Evolutionary conservation across 345 rosid genomes (phyloP), one percentile per base, ranked within the genome.

Genomic region (Geranium rotundifolium): DNA sequence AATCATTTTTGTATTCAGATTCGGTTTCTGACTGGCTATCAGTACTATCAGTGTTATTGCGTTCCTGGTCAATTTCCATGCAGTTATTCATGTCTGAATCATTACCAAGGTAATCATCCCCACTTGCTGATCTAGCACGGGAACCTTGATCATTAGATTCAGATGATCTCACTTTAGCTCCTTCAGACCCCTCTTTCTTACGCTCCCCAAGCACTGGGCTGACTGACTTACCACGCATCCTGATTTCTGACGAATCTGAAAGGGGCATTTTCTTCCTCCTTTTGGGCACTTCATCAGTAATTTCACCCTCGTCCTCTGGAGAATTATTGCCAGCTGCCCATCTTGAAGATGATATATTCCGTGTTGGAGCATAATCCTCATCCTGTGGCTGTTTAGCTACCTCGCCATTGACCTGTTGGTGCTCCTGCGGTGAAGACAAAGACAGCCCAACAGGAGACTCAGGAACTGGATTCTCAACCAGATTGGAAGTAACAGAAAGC

Each of bases 241-340:
- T 75, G 65, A 70, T 77, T 63, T 79, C 86, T 20, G 68, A 56
- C 16, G 75, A 64, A 63, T 77, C 87, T 29, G 61, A 39, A 18
- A 65, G 61, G 56, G 78, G 71, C 58, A 71, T 67, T 74, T 81
- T 84, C 69, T 81, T 93, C 81, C 85, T 83, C 70, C 80, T 88
- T 76, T 67, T 90, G 59, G 75, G 78, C 60, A 71, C 62, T 75
- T 76, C 91, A 65, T 72, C 83, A 70, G 82, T 73, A 52, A 92
- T 82, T 66, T 89, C 98, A 70, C 95, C 95, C 72, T 89, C 90
- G 67, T 87, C 98, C 71, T 68, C 76, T 7, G 99, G 96, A 71
- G 99, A 90, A 74, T 69, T 83, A 74, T 82, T 77, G 5, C 92
- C 90, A 61, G 86, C 79, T 16, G 97, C 99, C 99, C 99, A 95